phyloP scores from a whole-genome alignment of 2,329 filamentous ascomycete genomes.

The Colletotrichum tropicale region DNA sequence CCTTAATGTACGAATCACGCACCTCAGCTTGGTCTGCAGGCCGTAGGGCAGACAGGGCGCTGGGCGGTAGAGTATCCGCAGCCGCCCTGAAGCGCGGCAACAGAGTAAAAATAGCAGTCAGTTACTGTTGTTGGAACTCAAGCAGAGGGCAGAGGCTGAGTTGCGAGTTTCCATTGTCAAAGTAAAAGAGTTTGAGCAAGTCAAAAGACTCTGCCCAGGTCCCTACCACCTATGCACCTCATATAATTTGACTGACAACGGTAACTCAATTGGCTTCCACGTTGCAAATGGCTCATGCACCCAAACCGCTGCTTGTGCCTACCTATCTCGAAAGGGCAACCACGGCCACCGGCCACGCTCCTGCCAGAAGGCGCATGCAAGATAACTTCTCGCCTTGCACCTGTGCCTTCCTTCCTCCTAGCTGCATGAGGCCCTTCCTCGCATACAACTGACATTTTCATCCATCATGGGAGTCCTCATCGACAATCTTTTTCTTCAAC shows the following conservation, averaged over 20 bases:
- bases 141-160: neutral
- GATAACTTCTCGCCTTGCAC: neutral
- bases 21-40: neutral
- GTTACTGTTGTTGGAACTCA: neutral
- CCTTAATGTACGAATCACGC: neutral
- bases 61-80: neutral
- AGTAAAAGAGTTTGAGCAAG: neutral
- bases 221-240: neutral
- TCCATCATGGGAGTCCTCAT: neutral
- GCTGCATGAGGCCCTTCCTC: neutral
- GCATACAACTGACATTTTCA: neutral
- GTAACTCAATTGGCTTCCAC: neutral
- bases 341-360: neutral
- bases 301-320: neutral
- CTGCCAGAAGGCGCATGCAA: neutral
- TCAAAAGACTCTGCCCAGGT: neutral
- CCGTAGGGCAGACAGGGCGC: neutral
- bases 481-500: neutral
- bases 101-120: neutral
- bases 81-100: neutral
- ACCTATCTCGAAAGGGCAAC: neutral
- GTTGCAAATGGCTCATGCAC: neutral
- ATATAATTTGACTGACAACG: neutral
- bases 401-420: neutral
- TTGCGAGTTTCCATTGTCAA: neutral